These are phyloP conservation scores for Grammothele lineata DNA, from an alignment of 768 basidiomycete genomes.

Conservation along the genomic window DNA sequence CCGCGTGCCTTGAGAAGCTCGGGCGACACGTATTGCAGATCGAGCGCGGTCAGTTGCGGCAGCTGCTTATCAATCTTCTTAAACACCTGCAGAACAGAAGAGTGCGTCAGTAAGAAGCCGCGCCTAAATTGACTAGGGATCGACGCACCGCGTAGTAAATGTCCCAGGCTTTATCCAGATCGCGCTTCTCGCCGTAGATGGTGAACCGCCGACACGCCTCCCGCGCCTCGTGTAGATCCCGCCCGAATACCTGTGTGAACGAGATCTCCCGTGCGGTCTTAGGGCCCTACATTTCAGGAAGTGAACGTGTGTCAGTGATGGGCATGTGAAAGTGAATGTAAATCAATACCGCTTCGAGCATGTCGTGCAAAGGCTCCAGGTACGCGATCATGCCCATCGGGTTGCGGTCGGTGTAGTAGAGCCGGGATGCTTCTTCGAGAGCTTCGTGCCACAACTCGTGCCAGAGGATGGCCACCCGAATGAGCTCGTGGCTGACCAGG, in stretches of 20 bases:
- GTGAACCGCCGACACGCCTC: slow-evolving; percentile 88
- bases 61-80: slow-evolving; percentile 94
- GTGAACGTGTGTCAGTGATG: too few species aligned
- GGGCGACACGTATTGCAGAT: slow-evolving; percentile 97
- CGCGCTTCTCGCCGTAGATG: slow-evolving; percentile 78
- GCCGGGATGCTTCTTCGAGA: slow-evolving; percentile 92
- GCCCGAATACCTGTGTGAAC: slow-evolving; percentile 89
- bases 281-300: slow-evolving; percentile 90
- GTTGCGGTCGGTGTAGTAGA: slow-evolving; percentile 97
- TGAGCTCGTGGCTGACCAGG: slow-evolving; percentile 89
- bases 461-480: slow-evolving; percentile 97
- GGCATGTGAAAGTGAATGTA: too few species aligned
- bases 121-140: background rate
- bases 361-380: slow-evolving; percentile 87
- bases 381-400: slow-evolving; percentile 95
- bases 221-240: slow-evolving; percentile 88
- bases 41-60: slow-evolving; percentile 81
- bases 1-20: slow-evolving; percentile 83
- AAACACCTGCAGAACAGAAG: slow-evolving; percentile 64
- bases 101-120: background rate
- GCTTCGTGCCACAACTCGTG: slow-evolving; percentile 99
- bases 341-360: slow-evolving; percentile 71
- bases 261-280: slow-evolving; percentile 93
- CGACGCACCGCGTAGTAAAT: slow-evolving; percentile 85
- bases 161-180: slow-evolving; percentile 98